Percentiles rank a stretch among this genome's conserved stretches.
phyloP scores from a whole-genome alignment of 2,329 filamentous ascomycete species.

The Akanthomyces muscarius region DNA sequence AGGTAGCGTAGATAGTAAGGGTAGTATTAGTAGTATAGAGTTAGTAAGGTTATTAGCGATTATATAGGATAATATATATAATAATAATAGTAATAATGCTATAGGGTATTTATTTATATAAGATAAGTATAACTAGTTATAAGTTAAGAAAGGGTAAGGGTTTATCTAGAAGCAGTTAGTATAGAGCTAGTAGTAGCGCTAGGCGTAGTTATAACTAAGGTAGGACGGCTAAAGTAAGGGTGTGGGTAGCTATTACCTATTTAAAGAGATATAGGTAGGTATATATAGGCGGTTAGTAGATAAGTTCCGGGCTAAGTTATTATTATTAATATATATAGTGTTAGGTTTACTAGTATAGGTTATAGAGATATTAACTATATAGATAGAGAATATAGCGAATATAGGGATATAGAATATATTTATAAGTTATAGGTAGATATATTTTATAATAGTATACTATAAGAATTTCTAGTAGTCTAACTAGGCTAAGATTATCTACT shows the following conservation, averaged over 20 bases:
- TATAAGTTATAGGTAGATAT: not conserved
- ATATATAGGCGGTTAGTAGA: not conserved
- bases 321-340: not conserved
- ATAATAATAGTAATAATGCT: not conserved
- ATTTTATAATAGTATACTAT: constrained; percentile 3
- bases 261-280: not conserved
- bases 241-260: too few relatives aligned
- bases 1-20: too few relatives aligned
- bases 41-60: not conserved
- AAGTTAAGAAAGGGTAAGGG: not conserved
- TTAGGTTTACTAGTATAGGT: not conserved
- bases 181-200: too few relatives aligned
- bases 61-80: not conserved
- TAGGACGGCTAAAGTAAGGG: too few relatives aligned
- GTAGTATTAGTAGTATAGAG: too few relatives aligned
- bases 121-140: not conserved
- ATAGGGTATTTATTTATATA: too few relatives aligned
- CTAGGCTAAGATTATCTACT: not conserved
- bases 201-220: too few relatives aligned
- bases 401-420: not conserved
- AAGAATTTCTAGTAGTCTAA: constrained; percentile 1
- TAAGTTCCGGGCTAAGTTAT: not conserved
- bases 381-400: not conserved
- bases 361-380: not conserved
- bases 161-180: not conserved